A percentile compares a stretch with the other conserved stretches of the same genome.
phyloP scores from a whole-genome alignment of 2,329 filamentous ascomycete species.

The Davidsoniella virescens region DNA sequence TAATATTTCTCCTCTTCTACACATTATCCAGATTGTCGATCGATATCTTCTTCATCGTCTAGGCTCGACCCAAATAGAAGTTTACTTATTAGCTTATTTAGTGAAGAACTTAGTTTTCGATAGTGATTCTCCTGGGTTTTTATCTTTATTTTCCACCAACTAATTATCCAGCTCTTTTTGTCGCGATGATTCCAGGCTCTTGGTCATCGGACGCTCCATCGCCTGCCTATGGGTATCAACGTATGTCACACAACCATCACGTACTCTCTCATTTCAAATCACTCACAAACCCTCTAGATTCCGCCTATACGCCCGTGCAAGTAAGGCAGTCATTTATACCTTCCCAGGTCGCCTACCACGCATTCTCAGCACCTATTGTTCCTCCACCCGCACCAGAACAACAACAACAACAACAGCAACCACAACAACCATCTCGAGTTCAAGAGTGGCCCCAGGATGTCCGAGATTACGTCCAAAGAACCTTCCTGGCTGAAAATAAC shows the following conservation, averaged over 20 bases:
- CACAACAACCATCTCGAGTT: conserved; percentile 14
- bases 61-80: too few relatives aligned
- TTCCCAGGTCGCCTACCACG: conserved; percentile 20
- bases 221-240: conserved; percentile 6
- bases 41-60: too few relatives aligned
- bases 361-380: conserved; percentile 17
- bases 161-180: neutral
- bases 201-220: conserved; percentile 3
- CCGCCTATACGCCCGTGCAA: conserved; percentile 45
- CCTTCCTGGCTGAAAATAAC: conserved; percentile 61
- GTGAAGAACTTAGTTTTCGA: too few relatives aligned
- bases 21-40: too few relatives aligned
- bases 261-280: neutral
- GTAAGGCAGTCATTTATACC: conserved; percentile 42
- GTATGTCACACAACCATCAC: neutral
- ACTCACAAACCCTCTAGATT: conserved; percentile 20
- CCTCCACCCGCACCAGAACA: conserved; percentile 15
- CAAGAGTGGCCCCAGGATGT: conserved; percentile 74
- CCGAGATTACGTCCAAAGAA: conserved; percentile 73
- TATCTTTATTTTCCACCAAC: neutral
- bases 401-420: neutral
- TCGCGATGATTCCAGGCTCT: neutral
- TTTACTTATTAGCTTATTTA: too few relatives aligned
- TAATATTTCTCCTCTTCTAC: too few relatives aligned
- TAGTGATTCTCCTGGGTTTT: neutral